Evolutionary conservation across 768 basidiomycete species (phyloP), one percentile per base, ranked within the genome.

Genomic region (Tephrocybe rancida): DNA sequence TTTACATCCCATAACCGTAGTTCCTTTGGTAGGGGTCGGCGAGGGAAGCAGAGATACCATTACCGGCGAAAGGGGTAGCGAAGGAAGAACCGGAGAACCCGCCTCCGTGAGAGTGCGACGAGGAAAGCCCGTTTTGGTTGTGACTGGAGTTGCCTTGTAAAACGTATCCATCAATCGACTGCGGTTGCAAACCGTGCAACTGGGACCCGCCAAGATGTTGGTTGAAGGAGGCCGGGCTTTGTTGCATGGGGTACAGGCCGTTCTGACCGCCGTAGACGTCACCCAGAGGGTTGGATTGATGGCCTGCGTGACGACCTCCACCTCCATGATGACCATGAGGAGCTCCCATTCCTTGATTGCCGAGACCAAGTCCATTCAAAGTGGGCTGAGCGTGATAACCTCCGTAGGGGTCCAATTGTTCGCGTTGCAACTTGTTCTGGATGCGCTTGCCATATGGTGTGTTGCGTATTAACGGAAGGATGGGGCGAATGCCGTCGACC

Each of bases 391-490:
- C 79, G 54, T 83, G 79, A 66, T 84, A 85, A 50, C 79, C 78
- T 43, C 79, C 78, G 56, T 78, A 87, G 50, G 75, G 79, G 60
- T 90, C 90, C 72, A 89, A 80, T 62, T 92, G 90, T 73, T 96
- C 95, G 53, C 96, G 92, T 72, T 97, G 95, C 49, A 98, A 77
- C 74, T 98, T 98, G 78, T 95, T 95, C 72, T 98, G 96, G 65
- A 99, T 99, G 39, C 97, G 88, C 78, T 99, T 99, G 62, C 97
- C 97, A 63, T 99, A 99, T 6, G 97, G 97, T 9, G 97, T 99
- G 74, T 99, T 99, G 65, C 97, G 90, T 67, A 99, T 99, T 63
- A 98, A 81, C 2, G 97, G 97, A 22, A 99, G 81, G 56, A 98
- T 94, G n/a, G 97, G 97, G 45, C 97, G 90, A 68, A 99, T 99